Percentiles rank a stretch among this genome's conserved stretches.
Evolutionary conservation across 208 protist species (phyloP).

Genomic region (Acanthamoeba castellanii): DNA sequence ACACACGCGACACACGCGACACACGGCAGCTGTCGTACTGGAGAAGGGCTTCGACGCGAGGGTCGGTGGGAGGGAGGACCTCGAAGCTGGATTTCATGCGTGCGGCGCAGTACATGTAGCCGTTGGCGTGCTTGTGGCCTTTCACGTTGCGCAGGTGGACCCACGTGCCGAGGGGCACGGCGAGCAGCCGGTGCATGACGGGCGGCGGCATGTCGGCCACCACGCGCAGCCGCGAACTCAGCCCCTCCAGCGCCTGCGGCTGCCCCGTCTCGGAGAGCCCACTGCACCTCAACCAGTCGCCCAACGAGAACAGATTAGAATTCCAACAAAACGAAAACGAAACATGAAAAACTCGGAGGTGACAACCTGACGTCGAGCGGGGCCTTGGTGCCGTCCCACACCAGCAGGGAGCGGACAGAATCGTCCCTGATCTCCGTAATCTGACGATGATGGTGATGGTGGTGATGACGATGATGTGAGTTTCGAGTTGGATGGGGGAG

Average conservation of each 20-base stretch:
- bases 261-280: not conserved
- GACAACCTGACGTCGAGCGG: not conserved
- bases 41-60: not conserved
- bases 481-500: no score
- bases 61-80: not conserved
- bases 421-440: not conserved
- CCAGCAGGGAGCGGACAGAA: not conserved
- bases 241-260: not conserved
- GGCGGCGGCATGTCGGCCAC: not conserved
- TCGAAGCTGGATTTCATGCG: not conserved
- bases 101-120: slow-evolving; percentile 25
- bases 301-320: not conserved
- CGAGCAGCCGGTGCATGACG: not conserved
- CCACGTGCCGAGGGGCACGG: not conserved
- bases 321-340: not conserved
- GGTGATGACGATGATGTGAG: no score
- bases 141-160: slow-evolving; percentile 5
- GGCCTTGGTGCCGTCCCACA: slow-evolving; percentile 34
- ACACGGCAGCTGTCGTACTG: not conserved
- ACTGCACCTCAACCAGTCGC: no score
- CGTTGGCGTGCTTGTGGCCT: slow-evolving; percentile 10
- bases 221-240: slow-evolving; percentile 16
- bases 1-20: not conserved
- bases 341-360: not conserved
- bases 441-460: not conserved